Base-by-base conservation (phyloP, 176 grass and related monocot genomes). In the Oryza glumipatula region DNA sequence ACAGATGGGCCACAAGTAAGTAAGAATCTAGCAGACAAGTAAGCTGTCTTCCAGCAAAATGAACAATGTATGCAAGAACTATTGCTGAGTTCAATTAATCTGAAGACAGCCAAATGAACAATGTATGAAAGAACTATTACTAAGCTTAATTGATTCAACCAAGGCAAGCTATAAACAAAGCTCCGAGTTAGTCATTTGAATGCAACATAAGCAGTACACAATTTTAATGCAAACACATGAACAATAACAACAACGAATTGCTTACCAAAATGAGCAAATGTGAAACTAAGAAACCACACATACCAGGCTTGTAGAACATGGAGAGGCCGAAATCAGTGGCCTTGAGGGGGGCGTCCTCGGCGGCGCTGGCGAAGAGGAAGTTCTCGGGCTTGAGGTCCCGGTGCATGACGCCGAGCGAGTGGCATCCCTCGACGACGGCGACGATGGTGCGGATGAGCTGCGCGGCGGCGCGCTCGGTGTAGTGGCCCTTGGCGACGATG, bases 351-450 rank as follows among this genome's bases (percentile, higher is more conserved):
- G 97, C 91, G 30, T 99, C 94, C 86, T 99, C 97, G 0, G 85
- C 76, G 4, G 79, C 54, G 86, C 88, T 94, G 38, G 90, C 52
- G 54, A 99, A 94, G 6, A 99, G 90, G 56, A 99, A 99, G 67
- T 99, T 99, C 88, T 99, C 96, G 6, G 96, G 96, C 80, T 98
- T 98, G 72, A 98, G 91, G 78, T 98, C 96, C 4, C 93, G 89
- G 77, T 98, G 96, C 96, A 95, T 98, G 56, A 98, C 96, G 17
- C 96, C 93, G 1, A 98, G 93, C 56, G 96, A 98, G 82, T 98
- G 96, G 87, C 96, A 98, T 2, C 85, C 93, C 83, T 98, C 96
- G 4, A 98, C 91, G 28, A 95, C 96, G 6, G 91, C 91, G 9
- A 98, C 93, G 21, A 98, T 95, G 2, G 95, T 98, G 79, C 76